Evolutionary conservation across 2,329 filamentous ascomycete genomes (phyloP).

Genomic region (Aspergillus ustus): DNA sequence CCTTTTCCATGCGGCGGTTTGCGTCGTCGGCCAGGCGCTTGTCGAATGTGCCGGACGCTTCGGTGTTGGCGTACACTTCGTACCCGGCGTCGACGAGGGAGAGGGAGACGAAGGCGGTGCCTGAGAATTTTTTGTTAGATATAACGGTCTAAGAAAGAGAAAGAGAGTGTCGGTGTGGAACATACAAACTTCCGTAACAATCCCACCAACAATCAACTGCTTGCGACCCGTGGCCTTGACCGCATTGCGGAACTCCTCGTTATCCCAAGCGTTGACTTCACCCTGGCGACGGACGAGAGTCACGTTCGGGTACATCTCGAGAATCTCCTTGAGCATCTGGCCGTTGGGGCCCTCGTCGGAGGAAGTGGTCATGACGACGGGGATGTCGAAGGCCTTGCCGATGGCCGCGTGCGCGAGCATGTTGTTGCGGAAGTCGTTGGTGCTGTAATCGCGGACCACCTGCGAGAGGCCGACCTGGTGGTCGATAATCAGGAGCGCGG

Average conservation of each 20-base stretch:
- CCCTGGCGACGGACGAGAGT: slow-evolving; percentile 70
- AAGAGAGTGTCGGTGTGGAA: slow-evolving; percentile 3
- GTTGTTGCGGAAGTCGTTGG: slow-evolving; percentile 67
- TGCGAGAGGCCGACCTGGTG: slow-evolving; percentile 41
- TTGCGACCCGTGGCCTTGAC: slow-evolving; percentile 67
- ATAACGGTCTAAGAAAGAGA: neutral
- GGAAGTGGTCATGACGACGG: slow-evolving; percentile 72
- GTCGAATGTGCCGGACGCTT: slow-evolving; percentile 70
- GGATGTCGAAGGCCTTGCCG: slow-evolving; percentile 68
- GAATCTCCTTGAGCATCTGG: slow-evolving; percentile 70
- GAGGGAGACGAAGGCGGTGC: slow-evolving; percentile 74
- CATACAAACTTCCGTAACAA: slow-evolving; percentile 73
- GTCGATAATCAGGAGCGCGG: slow-evolving; percentile 12
- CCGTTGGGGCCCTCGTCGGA: slow-evolving; percentile 73
- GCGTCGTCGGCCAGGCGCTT: slow-evolving; percentile 55
- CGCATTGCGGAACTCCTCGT: slow-evolving; percentile 68
- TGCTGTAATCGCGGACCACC: slow-evolving; percentile 67
- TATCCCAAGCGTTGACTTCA: slow-evolving; percentile 80
- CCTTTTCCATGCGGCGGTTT: slow-evolving; percentile 68
- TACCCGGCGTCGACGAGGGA: slow-evolving; percentile 73
- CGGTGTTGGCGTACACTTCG: slow-evolving; percentile 73
- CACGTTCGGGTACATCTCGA: slow-evolving; percentile 68
- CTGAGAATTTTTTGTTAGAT: slow-evolving; percentile 29
- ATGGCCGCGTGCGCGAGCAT: slow-evolving; percentile 71
- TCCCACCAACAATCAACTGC: slow-evolving; percentile 73